Conservation (phyloP, 345 rosid genomes). For the Kernera saxatilis region DNA sequence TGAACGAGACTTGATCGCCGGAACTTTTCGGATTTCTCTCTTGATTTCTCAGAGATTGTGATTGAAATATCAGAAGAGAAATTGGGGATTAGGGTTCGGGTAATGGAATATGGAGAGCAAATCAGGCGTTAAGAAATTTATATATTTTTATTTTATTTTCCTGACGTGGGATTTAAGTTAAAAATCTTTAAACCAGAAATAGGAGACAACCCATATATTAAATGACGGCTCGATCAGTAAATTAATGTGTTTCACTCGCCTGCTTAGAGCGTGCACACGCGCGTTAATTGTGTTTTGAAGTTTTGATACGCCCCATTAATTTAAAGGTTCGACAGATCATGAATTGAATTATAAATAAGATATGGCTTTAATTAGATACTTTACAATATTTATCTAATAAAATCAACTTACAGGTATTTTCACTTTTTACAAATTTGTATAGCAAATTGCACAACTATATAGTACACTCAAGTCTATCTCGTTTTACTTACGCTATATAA, state of each 20-base stretch:
- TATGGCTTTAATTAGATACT: neutral
- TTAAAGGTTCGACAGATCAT: neutral
- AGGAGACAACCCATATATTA: slow-evolving; percentile 17
- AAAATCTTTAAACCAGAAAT: slow-evolving; percentile 22
- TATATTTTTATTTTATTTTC: neutral
- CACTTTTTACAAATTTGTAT: neutral
- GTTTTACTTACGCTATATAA: neutral
- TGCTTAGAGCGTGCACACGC: slow-evolving; percentile 14
- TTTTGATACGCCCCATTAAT: neutral
- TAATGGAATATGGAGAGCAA: slow-evolving; percentile 6
- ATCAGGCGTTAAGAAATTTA: slow-evolving; percentile 20
- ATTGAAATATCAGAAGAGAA: slow-evolving; percentile 22
- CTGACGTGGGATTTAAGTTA: slow-evolving; percentile 29
- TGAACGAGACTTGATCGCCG: slow-evolving; percentile 1
- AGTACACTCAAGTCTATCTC: neutral
- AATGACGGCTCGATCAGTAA: slow-evolving; percentile 19
- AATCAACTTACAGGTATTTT: neutral
- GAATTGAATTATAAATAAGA: neutral
- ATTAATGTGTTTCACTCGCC: slow-evolving; percentile 9
- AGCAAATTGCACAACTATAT: no score
- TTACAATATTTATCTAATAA: neutral
- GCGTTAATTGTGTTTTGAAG: slow-evolving; percentile 8
- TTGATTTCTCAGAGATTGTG: slow-evolving; percentile 16
- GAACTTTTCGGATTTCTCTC: neutral
- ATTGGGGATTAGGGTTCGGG: slow-evolving; percentile 33